Conservation (phyloP, 306 rosid genomes). For the Fragaria nilgerrensis region DNA sequence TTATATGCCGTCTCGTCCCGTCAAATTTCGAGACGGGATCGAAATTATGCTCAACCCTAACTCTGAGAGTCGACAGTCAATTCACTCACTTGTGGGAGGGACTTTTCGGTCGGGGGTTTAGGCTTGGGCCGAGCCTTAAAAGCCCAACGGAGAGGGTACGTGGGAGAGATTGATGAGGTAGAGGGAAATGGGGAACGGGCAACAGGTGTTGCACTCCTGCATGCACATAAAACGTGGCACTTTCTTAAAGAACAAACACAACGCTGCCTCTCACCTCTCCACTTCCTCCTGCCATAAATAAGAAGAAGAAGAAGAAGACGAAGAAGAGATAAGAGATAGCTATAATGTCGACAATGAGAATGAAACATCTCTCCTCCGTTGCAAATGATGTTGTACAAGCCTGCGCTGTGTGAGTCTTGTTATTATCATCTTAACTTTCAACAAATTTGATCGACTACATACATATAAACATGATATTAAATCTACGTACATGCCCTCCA, state of each 20-base stretch:
- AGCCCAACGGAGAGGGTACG: background rate
- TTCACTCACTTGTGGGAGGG: too few species aligned
- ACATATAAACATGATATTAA: background rate
- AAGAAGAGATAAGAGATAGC: background rate
- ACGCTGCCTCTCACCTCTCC: background rate
- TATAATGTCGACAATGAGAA: constrained; percentile 16
- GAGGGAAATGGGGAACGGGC: constrained; percentile 2
- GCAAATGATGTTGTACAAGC: constrained; percentile 42
- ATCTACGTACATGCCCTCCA: constrained; percentile 5
- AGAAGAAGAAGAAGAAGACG: background rate
- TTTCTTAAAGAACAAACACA: background rate
- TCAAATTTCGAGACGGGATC: too few species aligned
- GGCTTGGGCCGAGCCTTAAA: background rate
- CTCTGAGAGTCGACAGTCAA: too few species aligned
- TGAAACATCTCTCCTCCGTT: constrained; percentile 39
- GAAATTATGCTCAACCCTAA: too few species aligned
- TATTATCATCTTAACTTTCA: background rate
- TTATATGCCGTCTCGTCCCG: too few species aligned
- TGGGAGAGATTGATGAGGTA: background rate
- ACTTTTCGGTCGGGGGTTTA: too few species aligned
- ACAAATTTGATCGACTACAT: background rate
- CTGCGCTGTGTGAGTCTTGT: constrained; percentile 35
- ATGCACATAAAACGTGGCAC: constrained; percentile 31
- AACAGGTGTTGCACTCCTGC: constrained; percentile 31
- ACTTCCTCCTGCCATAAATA: background rate